A percentile compares a stretch with the other conserved stretches of the same genome.
These are phyloP conservation scores for Picea sitchensis DNA, from an alignment of 75 land plant species.

Conservation along the genomic window DNA sequence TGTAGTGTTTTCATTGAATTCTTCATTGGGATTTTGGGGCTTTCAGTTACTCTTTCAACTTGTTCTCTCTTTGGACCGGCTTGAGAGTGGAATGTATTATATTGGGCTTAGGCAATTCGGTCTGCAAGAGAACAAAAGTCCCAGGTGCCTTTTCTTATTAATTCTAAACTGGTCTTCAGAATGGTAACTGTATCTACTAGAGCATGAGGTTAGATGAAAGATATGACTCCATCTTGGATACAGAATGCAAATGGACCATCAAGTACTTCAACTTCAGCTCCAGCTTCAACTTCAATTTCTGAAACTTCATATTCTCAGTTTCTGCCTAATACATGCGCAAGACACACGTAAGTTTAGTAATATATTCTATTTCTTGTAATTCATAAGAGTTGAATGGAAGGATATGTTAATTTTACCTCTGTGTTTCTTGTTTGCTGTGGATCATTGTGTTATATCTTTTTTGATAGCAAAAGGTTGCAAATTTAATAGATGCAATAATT, in stretches of 20 bases:
- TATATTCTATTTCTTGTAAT: neutral
- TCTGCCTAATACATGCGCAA: neutral
- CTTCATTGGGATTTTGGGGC: too few relatives aligned
- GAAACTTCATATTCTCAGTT: neutral
- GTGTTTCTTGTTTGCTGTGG: neutral
- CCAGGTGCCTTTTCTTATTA: too few relatives aligned
- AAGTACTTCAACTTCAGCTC: neutral
- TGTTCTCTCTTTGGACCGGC: too few relatives aligned
- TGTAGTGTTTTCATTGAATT: too few relatives aligned
- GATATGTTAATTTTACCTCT: neutral
- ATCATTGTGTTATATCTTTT: neutral
- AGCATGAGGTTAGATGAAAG: slow-evolving; percentile 4
- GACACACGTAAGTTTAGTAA: neutral
- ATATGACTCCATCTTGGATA: slow-evolving; percentile 2
- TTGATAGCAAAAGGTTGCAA: neutral
- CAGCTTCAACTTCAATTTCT: neutral
- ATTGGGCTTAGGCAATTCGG: too few relatives aligned
- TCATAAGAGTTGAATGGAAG: neutral
- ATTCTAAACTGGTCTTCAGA: too few relatives aligned
- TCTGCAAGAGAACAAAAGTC: too few relatives aligned
- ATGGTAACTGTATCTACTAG: too few relatives aligned
- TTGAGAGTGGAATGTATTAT: too few relatives aligned
- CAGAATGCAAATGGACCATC: neutral
- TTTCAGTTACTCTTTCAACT: too few relatives aligned
- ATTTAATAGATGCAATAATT: neutral